Evolutionary conservation across 306 rosid species (phyloP).

Genomic region (Sicyos baderoa): DNA sequence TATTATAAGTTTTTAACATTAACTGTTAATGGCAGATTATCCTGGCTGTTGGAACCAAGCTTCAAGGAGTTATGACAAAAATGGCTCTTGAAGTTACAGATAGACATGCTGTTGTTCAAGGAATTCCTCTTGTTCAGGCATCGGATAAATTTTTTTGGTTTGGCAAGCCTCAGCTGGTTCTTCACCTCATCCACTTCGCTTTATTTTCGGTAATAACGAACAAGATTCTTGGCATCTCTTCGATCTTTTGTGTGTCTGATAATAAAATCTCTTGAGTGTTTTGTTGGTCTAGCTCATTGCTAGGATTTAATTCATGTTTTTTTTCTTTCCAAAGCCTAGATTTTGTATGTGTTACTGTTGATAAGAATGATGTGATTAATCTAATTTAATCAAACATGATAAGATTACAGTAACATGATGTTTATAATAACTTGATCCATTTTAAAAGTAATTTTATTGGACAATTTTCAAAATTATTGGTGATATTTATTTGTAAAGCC

Average conservation of each 20-base stretch:
- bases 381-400: not conserved
- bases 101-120: slow-evolving; percentile 89
- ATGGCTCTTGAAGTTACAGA: slow-evolving; percentile 93
- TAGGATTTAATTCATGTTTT: slow-evolving; percentile 6
- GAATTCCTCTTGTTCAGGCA: slow-evolving; percentile 92
- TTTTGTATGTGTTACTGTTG: slow-evolving; percentile 3
- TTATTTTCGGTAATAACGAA: slow-evolving; percentile 63
- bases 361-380: not conserved
- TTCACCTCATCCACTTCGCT: slow-evolving; percentile 89
- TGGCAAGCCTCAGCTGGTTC: slow-evolving; percentile 73
- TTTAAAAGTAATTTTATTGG: not conserved
- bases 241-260: not conserved
- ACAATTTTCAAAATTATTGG: not conserved
- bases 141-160: slow-evolving; percentile 91
- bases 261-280: slow-evolving; percentile 1
- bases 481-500: not conserved
- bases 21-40: slow-evolving; percentile 50
- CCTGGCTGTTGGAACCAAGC: slow-evolving; percentile 79
- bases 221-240: not conserved
- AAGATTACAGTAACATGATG: not conserved
- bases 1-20: not conserved
- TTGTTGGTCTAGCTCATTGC: slow-evolving; percentile 6
- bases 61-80: slow-evolving; percentile 64
- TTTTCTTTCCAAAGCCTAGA: not conserved
- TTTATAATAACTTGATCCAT: not conserved